Percentiles rank a stretch among this genome's conserved stretches.
Evolutionary conservation across 2,329 filamentous ascomycete species (phyloP).

Genomic region (Hypomyces perniciosus): DNA sequence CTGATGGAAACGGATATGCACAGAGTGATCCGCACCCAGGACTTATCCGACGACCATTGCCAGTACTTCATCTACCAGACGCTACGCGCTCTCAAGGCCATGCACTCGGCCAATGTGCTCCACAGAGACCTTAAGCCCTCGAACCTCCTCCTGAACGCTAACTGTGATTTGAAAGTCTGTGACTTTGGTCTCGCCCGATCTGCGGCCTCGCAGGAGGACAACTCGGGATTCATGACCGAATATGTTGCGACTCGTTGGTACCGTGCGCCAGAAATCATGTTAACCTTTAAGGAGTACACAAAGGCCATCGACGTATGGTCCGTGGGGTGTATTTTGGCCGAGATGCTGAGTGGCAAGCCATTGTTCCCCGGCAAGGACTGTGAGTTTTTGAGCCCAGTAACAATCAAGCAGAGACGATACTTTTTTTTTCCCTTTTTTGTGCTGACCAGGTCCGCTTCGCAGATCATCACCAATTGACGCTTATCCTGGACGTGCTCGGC

Average conservation of each 20-base stretch:
- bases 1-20: constrained; percentile 99
- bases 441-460: not conserved
- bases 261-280: constrained; percentile 98
- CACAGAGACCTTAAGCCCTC: constrained; percentile 97
- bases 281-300: constrained; percentile 99
- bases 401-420: not conserved
- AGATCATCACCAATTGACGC: constrained; percentile 97
- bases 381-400: constrained; percentile 42
- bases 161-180: constrained; percentile 98
- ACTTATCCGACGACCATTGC: constrained; percentile 97
- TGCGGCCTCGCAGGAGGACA: constrained; percentile 94
- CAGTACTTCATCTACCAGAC: constrained; percentile 99
- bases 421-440: not conserved
- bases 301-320: constrained; percentile 99
- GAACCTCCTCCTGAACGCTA: constrained; percentile 93
- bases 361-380: constrained; percentile 98
- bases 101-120: constrained; percentile 98
- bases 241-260: constrained; percentile 99
- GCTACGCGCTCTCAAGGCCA: constrained; percentile 91
- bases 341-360: constrained; percentile 98
- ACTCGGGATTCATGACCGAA: constrained; percentile 99
- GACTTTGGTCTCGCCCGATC: constrained; percentile 96
- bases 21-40: constrained; percentile 95
- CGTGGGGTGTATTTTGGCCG: constrained; percentile 93
- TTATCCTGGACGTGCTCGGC: constrained; percentile 94